Conservation (phyloP, 2,329 filamentous ascomycete species). For the Apiospora sp. region DNA sequence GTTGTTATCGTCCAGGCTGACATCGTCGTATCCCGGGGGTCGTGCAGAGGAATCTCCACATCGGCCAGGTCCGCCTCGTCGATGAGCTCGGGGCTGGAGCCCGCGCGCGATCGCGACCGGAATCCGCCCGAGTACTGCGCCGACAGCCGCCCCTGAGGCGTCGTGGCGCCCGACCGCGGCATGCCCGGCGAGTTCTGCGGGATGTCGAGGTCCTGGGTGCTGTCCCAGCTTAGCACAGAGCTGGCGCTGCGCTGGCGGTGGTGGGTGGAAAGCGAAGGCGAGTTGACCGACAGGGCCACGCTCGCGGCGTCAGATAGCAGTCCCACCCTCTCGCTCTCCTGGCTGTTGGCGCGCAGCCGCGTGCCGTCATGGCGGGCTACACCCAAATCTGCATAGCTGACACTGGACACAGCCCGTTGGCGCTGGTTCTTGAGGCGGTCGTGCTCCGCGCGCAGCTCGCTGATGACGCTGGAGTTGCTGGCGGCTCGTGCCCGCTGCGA, state of each 20-base stretch:
- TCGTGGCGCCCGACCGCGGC: slow-evolving; percentile 52
- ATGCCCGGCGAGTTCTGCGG: slow-evolving; percentile 45
- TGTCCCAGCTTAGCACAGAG: slow-evolving; percentile 63
- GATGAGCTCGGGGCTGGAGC: slow-evolving; percentile 60
- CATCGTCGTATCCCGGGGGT: slow-evolving; percentile 64
- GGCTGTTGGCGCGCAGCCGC: slow-evolving; percentile 74
- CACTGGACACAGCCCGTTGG: slow-evolving; percentile 74
- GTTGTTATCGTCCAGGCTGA: slow-evolving; percentile 50
- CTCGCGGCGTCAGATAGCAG: slow-evolving; percentile 76
- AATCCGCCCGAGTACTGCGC: slow-evolving; percentile 41
- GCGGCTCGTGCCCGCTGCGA: slow-evolving; percentile 62
- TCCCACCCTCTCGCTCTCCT: slow-evolving; percentile 74
- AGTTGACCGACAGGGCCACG: slow-evolving; percentile 51
- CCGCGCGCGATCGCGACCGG: slow-evolving; percentile 40
- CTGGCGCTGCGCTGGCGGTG: slow-evolving; percentile 58
- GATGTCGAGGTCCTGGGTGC: slow-evolving; percentile 48
- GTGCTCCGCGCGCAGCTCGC: slow-evolving; percentile 65
- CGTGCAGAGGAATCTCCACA: slow-evolving; percentile 50
- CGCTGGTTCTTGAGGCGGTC: slow-evolving; percentile 65
- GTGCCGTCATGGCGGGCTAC: slow-evolving; percentile 81
- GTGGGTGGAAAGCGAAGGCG: slow-evolving; percentile 38
- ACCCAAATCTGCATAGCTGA: slow-evolving; percentile 79
- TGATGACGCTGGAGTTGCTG: slow-evolving; percentile 60
- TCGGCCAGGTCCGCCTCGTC: slow-evolving; percentile 59
- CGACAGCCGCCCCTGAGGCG: slow-evolving; percentile 44